Conservation (phyloP, 2,329 filamentous ascomycete species). For the Pseudofabraea citricarpa region DNA sequence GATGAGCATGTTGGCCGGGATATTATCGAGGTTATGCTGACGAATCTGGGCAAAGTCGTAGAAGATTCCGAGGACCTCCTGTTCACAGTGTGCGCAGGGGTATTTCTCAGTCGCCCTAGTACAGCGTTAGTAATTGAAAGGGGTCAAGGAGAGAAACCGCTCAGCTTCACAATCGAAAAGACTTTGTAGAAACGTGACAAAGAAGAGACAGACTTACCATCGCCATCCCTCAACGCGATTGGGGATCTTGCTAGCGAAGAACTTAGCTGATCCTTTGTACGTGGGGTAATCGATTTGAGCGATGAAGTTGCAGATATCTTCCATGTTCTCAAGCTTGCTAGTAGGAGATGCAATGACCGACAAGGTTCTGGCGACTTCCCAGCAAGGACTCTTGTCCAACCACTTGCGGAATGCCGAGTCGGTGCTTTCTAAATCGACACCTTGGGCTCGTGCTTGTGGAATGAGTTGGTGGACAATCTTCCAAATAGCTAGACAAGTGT, state of each 20-base stretch:
- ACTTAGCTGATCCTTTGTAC: slow-evolving; percentile 5
- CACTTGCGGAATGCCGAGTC: slow-evolving; percentile 19
- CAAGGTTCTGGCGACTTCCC: slow-evolving; percentile 15
- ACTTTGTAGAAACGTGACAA: background rate
- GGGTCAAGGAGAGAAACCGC: no score
- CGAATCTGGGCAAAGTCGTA: slow-evolving; percentile 9
- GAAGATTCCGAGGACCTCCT: slow-evolving; percentile 14
- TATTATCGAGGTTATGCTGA: background rate
- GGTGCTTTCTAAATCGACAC: slow-evolving; percentile 12
- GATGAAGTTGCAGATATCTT: no score
- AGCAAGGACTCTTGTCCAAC: slow-evolving; percentile 20
- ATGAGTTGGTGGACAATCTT: slow-evolving; percentile 12
- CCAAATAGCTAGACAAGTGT: slow-evolving; percentile 19
- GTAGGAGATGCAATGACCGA: slow-evolving; percentile 4
- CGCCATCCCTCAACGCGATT: slow-evolving; percentile 8
- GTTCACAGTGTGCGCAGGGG: slow-evolving; percentile 7
- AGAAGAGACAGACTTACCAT: slow-evolving; percentile 10
- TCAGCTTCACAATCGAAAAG: no score
- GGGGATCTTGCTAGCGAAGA: background rate
- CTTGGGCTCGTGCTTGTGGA: slow-evolving; percentile 11
- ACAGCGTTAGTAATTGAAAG: background rate
- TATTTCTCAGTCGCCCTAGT: slow-evolving; percentile 6
- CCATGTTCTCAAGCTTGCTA: background rate
- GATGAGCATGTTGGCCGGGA: background rate
- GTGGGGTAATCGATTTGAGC: slow-evolving; percentile 12